phyloP scores from a whole-genome alignment of 371 early-diverging fungal species.

The Cokeromyces recurvatus region DNA sequence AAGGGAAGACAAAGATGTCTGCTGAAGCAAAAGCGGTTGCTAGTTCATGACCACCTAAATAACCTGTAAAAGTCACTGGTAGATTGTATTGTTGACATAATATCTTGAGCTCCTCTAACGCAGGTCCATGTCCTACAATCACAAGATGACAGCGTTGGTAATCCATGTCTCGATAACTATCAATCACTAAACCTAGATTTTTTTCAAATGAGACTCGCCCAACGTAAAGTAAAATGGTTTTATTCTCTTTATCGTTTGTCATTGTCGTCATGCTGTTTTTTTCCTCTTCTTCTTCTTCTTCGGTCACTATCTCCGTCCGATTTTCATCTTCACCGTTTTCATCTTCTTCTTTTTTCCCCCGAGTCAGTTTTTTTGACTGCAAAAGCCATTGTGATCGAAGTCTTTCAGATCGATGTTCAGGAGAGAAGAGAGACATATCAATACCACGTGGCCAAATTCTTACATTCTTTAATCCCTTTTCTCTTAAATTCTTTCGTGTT shows the following conservation, averaged over 20 bases:
- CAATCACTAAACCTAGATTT: slow-evolving; percentile 36
- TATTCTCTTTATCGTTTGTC: no score
- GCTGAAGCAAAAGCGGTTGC: slow-evolving; percentile 44
- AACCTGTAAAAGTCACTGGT: slow-evolving; percentile 46
- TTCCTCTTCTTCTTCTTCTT: neutral
- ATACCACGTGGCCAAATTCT: slow-evolving; percentile 48
- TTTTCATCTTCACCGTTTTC: neutral
- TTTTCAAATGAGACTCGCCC: slow-evolving; percentile 47
- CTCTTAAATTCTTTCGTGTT: slow-evolving; percentile 20
- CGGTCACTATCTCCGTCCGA: no score
- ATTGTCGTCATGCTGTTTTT: no score
- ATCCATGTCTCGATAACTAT: slow-evolving; percentile 40
- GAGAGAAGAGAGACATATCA: slow-evolving; percentile 30
- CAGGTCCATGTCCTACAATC: slow-evolving; percentile 49
- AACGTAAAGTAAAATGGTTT: slow-evolving; percentile 37
- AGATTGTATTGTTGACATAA: slow-evolving; percentile 13
- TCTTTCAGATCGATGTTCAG: slow-evolving; percentile 15
- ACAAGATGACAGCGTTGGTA: slow-evolving; percentile 39
- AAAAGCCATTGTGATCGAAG: slow-evolving; percentile 29
- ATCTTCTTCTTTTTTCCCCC: neutral
- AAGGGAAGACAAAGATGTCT: slow-evolving; percentile 47
- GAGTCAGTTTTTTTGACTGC: no score
- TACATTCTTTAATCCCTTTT: slow-evolving; percentile 31
- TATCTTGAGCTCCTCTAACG: slow-evolving; percentile 28
- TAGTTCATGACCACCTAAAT: slow-evolving; percentile 31